These are phyloP conservation scores for Anthracocystis setariae DNA, from an alignment of 1,284 basidiomycete genomes.

Conservation along the genomic window DNA sequence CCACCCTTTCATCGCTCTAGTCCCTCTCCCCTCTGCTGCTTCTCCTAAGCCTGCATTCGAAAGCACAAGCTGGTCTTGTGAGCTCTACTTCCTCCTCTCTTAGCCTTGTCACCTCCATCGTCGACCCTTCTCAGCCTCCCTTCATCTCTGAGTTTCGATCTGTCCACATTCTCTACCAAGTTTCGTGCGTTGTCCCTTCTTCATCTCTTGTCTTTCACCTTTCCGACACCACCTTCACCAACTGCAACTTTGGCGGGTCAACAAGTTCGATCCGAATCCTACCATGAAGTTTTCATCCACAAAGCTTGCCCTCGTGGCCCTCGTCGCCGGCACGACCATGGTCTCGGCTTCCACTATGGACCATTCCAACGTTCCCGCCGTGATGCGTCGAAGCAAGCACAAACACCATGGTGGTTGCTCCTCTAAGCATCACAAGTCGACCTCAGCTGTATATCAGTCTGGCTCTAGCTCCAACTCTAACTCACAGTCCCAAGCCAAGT, in stretches of 20 bases:
- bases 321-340: slow-evolving; percentile 41
- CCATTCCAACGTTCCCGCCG: slow-evolving; percentile 18
- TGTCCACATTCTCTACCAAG: slow-evolving; percentile 1
- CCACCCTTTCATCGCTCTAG: background rate
- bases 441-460: slow-evolving; percentile 8
- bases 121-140: background rate
- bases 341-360: slow-evolving; percentile 40
- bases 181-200: too few relatives aligned
- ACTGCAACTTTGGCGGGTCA: background rate
- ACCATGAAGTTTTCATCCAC: slow-evolving; percentile 46
- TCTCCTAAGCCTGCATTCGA: slow-evolving; percentile 3
- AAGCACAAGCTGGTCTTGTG: slow-evolving; percentile 31
- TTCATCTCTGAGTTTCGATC: background rate
- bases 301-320: slow-evolving; percentile 30
- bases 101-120: slow-evolving; percentile 6
- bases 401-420: slow-evolving; percentile 32
- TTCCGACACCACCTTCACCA: slow-evolving; percentile 1
- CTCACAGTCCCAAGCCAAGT: slow-evolving; percentile 9
- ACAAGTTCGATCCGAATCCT: too few relatives aligned
- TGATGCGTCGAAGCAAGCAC: slow-evolving; percentile 38
- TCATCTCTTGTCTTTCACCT: background rate
- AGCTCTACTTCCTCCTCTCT: slow-evolving; percentile 4
- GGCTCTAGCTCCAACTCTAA: slow-evolving; percentile 10
- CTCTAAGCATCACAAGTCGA: slow-evolving; percentile 9
- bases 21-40: slow-evolving; percentile 1